Conservation (phyloP, 805 yeast genomes). For the Scheffersomyces ergatensis region DNA sequence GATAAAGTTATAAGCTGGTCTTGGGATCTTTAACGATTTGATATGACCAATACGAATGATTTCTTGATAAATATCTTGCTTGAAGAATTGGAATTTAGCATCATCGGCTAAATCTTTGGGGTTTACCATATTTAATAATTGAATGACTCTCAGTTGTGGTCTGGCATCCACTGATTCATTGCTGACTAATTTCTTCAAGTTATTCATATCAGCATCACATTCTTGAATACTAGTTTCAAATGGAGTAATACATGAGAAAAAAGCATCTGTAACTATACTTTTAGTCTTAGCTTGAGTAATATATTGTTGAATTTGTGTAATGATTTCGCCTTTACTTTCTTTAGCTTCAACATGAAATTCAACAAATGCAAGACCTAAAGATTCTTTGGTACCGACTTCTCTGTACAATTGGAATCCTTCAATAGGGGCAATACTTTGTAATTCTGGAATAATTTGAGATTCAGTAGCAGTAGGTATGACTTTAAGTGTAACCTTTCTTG, state of each 20-base stretch:
- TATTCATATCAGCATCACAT: constrained; percentile 32
- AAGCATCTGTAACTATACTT: constrained; percentile 19
- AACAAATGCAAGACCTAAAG: constrained; percentile 59
- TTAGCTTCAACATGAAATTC: constrained; percentile 26
- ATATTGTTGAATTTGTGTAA: constrained; percentile 7
- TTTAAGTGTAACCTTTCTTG: constrained; percentile 44
- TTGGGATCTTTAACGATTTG: constrained; percentile 56
- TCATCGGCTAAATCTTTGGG: constrained; percentile 61
- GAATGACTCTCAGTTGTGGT: constrained; percentile 52
- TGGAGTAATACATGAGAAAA: constrained; percentile 31
- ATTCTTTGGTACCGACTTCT: constrained; percentile 48
- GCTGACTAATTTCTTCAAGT: constrained; percentile 34
- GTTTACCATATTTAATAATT: constrained; percentile 63
- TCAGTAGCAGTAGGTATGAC: constrained; percentile 47
- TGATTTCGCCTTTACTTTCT: constrained; percentile 11
- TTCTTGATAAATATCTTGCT: constrained; percentile 50
- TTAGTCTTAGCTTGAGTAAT: constrained; percentile 12
- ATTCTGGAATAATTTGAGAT: constrained; percentile 39
- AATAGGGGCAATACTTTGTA: constrained; percentile 41
- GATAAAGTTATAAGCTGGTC: constrained; percentile 50
- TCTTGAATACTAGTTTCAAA: constrained; percentile 33
- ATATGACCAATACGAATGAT: constrained; percentile 53
- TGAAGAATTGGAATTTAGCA: constrained; percentile 44
- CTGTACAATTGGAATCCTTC: constrained; percentile 40
- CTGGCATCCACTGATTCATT: constrained; percentile 35